Percentiles rank a stretch among this genome's conserved stretches.
Evolutionary conservation across 371 early-diverging fungal species (phyloP).

Genomic region (Smittium culicis): DNA sequence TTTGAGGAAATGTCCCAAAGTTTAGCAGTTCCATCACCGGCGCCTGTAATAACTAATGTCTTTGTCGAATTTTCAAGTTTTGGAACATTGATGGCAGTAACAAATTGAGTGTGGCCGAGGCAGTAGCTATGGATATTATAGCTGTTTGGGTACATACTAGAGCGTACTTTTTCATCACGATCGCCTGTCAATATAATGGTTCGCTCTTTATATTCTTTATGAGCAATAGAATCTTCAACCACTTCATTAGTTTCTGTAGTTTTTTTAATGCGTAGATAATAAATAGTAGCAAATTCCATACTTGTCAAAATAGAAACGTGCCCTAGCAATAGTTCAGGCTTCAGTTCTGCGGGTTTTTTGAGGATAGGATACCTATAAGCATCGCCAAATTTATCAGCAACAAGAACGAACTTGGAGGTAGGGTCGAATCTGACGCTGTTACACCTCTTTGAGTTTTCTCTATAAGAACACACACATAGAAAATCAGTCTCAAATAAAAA

Average conservation of each 20-base stretch:
- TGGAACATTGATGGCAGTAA: slow-evolving; percentile 41
- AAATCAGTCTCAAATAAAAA: no score
- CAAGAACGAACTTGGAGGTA: slow-evolving; percentile 41
- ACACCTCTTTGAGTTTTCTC: slow-evolving; percentile 39
- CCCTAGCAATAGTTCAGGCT: slow-evolving; percentile 58
- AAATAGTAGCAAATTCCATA: slow-evolving; percentile 37
- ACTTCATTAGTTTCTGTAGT: slow-evolving; percentile 8
- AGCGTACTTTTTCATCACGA: slow-evolving; percentile 91
- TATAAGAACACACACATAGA: no score
- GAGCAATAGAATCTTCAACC: no score
- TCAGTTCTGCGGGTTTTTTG: slow-evolving; percentile 23
- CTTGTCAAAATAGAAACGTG: slow-evolving; percentile 90
- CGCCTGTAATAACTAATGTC: slow-evolving; percentile 42
- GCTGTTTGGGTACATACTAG: slow-evolving; percentile 72
- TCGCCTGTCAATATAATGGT: slow-evolving; percentile 64
- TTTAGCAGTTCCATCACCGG: slow-evolving; percentile 70
- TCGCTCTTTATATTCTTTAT: not conserved
- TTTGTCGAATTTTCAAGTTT: slow-evolving; percentile 30
- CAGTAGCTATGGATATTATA: slow-evolving; percentile 79
- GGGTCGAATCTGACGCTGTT: slow-evolving; percentile 52
- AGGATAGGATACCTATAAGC: slow-evolving; percentile 45
- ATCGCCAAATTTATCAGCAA: slow-evolving; percentile 95
- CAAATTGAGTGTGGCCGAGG: slow-evolving; percentile 77
- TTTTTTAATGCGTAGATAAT: not conserved
- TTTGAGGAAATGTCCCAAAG: slow-evolving; percentile 47